Conservation (phyloP, 257 asterid genomes). For the Phtheirospermum japonicum region DNA sequence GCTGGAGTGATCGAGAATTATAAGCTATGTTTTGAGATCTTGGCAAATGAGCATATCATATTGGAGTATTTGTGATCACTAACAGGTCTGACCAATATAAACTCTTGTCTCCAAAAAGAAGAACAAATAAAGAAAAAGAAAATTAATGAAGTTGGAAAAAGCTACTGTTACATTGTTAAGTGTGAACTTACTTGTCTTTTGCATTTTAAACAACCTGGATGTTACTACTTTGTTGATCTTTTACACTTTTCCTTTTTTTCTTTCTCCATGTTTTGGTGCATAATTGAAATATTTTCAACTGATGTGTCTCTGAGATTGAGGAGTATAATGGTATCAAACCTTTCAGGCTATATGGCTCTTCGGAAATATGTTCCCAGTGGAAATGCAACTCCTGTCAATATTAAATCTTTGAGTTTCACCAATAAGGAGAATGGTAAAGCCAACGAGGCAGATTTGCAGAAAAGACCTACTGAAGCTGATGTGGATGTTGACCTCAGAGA, state of each 20-base stretch:
- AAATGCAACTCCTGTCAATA: constrained; percentile 53
- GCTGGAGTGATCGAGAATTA: constrained; percentile 8
- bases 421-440: constrained; percentile 63
- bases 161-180: background rate
- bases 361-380: constrained; percentile 63
- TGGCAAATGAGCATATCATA: constrained; percentile 16
- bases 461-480: constrained; percentile 51
- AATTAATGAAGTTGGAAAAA: background rate
- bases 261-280: background rate
- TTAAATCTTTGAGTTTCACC: constrained; percentile 64
- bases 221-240: background rate
- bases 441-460: constrained; percentile 48
- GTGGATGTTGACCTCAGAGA: constrained; percentile 82
- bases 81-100: background rate
- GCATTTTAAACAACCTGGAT: background rate
- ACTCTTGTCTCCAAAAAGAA: background rate
- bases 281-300: background rate
- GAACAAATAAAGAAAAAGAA: background rate
- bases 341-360: constrained; percentile 81
- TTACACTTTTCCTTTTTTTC: background rate
- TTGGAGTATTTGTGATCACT: constrained; percentile 13
- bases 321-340: constrained; percentile 16
- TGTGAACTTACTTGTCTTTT: background rate
- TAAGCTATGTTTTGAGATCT: constrained; percentile 5
- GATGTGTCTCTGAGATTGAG: constrained; percentile 9